Conservation (phyloP, 2,329 filamentous ascomycete genomes). For the Geoglossum cookeanum region DNA sequence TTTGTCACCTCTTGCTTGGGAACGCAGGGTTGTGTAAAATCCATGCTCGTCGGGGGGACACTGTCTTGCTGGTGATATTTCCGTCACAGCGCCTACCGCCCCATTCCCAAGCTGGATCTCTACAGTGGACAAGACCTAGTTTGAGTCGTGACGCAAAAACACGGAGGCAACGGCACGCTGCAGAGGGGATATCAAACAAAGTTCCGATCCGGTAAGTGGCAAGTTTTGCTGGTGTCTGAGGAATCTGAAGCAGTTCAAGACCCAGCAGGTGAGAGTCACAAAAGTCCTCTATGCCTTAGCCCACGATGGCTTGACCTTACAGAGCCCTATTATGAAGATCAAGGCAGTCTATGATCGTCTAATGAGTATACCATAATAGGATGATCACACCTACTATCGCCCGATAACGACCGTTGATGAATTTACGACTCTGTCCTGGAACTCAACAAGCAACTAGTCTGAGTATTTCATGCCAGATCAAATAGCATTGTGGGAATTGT, state of each 20-base stretch:
- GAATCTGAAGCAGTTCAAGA: not conserved
- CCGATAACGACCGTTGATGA: not conserved
- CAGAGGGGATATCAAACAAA: constrained; percentile 2
- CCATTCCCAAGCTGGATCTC: not conserved
- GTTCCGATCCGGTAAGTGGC: not conserved
- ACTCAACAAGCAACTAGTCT: not conserved
- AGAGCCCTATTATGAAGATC: not conserved
- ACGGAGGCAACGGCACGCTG: not conserved
- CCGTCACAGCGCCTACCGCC: not conserved
- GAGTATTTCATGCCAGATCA: not conserved
- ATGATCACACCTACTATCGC: not conserved
- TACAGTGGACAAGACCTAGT: not conserved
- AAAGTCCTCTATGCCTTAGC: not conserved
- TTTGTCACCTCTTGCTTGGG: not conserved
- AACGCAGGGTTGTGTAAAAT: not conserved
- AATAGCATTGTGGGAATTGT: not conserved
- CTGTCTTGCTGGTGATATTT: not conserved
- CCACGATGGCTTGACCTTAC: not conserved
- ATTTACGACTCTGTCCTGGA: not conserved
- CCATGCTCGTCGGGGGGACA: not conserved
- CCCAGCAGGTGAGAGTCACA: not conserved
- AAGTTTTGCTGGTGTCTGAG: not conserved
- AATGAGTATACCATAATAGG: not conserved
- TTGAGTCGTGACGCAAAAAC: not conserved
- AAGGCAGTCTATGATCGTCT: not conserved